These are phyloP conservation scores for Colletotrichum sojae DNA, from an alignment of 2,329 filamentous ascomycete genomes.

Conservation along the genomic window DNA sequence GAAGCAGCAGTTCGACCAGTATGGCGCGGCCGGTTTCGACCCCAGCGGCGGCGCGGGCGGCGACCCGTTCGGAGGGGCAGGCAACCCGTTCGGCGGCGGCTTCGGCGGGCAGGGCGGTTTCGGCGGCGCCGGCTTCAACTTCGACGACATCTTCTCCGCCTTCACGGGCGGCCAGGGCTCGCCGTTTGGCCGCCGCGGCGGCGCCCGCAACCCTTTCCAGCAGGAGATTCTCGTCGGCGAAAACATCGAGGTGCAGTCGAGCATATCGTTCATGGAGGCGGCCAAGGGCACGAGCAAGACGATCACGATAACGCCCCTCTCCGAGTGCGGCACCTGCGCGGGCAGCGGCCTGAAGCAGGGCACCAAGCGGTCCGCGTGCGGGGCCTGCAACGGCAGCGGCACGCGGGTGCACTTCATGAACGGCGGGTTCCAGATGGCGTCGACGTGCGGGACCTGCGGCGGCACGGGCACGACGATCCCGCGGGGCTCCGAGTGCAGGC, in stretches of 20 bases:
- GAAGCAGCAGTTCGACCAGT: constrained; percentile 91
- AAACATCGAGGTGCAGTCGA: constrained; percentile 94
- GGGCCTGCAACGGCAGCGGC: constrained; percentile 87
- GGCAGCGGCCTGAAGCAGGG: constrained; percentile 90
- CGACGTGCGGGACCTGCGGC: constrained; percentile 85
- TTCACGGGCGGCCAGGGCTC: constrained; percentile 74
- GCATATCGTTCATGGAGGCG: constrained; percentile 95
- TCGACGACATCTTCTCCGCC: constrained; percentile 94
- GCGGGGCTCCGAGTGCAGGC: constrained; percentile 83
- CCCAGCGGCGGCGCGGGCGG: constrained; percentile 75
- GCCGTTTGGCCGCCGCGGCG: constrained; percentile 69
- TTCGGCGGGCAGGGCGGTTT: constrained; percentile 77
- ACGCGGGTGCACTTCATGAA: constrained; percentile 90
- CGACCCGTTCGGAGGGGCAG: constrained; percentile 74
- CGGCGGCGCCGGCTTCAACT: constrained; percentile 86
- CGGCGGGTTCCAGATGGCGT: constrained; percentile 96
- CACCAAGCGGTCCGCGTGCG: constrained; percentile 80
- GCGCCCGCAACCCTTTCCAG: constrained; percentile 77
- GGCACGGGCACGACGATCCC: constrained; percentile 85
- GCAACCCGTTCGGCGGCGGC: constrained; percentile 72
- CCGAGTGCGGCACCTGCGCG: constrained; percentile 84
- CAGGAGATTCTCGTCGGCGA: constrained; percentile 91
- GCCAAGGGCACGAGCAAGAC: constrained; percentile 92
- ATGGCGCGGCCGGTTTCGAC: constrained; percentile 89
- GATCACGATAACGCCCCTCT: constrained; percentile 87